Evolutionary conservation across 2,329 filamentous ascomycete genomes (phyloP).

Genomic region (Alternaria brassicae): DNA sequence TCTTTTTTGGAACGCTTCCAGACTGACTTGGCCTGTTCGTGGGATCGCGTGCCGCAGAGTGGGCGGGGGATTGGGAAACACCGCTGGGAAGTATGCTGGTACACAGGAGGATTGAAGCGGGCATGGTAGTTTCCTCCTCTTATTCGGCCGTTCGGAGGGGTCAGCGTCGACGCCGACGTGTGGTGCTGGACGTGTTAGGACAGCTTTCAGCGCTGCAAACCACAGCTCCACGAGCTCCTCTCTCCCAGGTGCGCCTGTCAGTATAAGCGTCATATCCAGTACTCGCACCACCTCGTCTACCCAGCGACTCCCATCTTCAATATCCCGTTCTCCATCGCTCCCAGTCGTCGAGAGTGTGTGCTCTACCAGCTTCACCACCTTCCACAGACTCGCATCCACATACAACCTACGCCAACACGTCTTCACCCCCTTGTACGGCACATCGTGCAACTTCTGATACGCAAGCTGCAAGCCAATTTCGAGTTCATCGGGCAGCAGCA

Average conservation of each 20-base stretch:
- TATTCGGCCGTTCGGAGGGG: conserved; percentile 21
- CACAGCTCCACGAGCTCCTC: conserved; percentile 55
- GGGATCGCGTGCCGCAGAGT: conserved; percentile 30
- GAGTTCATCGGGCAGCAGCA: conserved; percentile 47
- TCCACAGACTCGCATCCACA: conserved; percentile 72
- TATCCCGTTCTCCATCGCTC: conserved; percentile 15
- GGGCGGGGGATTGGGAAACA: conserved; percentile 11
- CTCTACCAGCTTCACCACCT: conserved; percentile 55
- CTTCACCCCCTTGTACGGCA: conserved; percentile 71
- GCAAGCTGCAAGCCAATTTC: conserved; percentile 66
- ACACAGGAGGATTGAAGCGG: background rate
- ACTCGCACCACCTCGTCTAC: conserved; percentile 67
- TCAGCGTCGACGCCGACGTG: background rate
- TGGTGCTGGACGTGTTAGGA: conserved; percentile 2
- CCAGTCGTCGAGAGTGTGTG: background rate
- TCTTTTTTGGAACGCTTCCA: conserved; percentile 41
- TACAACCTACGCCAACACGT: conserved; percentile 74
- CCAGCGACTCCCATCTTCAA: conserved; percentile 47
- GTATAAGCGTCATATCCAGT: conserved; percentile 79
- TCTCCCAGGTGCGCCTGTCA: conserved; percentile 59
- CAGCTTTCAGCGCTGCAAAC: conserved; percentile 56
- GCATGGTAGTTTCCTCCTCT: conserved; percentile 22
- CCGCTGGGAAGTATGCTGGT: conserved; percentile 27
- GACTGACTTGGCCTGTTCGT: conserved; percentile 24
- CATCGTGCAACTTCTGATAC: conserved; percentile 73